These are phyloP conservation scores for Erucastrum elatum DNA, from an alignment of 345 rosid genomes.

Conservation along the genomic window DNA sequence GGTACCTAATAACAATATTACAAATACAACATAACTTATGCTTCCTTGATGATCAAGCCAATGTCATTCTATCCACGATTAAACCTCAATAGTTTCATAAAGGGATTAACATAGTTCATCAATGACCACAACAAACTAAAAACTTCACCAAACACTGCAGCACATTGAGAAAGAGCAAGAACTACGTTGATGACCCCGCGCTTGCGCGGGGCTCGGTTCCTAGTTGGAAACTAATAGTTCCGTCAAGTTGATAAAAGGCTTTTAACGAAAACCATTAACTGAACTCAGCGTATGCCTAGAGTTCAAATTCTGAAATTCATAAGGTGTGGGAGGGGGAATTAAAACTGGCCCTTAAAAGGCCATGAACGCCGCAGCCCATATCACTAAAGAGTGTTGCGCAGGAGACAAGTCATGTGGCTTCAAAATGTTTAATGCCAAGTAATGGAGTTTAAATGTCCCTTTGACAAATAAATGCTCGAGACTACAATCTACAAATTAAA, in stretches of 20 bases:
- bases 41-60: too few species aligned
- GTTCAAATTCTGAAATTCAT: not conserved
- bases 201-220: too few species aligned
- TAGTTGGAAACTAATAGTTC: not conserved
- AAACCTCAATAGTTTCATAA: too few species aligned
- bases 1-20: too few species aligned
- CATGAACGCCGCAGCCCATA: not conserved
- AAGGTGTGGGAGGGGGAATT: not conserved
- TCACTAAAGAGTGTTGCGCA: not conserved
- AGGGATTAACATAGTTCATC: too few species aligned
- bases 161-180: too few species aligned
- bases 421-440: not conserved
- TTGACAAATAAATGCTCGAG: conserved; percentile 13
- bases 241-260: not conserved
- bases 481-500: not conserved
- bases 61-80: too few species aligned
- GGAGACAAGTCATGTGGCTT: conserved; percentile 30
- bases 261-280: not conserved
- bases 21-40: too few species aligned
- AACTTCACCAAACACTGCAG: too few species aligned
- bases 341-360: conserved; percentile 11
- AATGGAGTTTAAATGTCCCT: conserved; percentile 9
- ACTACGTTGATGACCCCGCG: too few species aligned
- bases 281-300: not conserved
- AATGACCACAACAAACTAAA: too few species aligned